phyloP scores from a whole-genome alignment of 345 rosid species.

The Bretschneidera sinensis region DNA sequence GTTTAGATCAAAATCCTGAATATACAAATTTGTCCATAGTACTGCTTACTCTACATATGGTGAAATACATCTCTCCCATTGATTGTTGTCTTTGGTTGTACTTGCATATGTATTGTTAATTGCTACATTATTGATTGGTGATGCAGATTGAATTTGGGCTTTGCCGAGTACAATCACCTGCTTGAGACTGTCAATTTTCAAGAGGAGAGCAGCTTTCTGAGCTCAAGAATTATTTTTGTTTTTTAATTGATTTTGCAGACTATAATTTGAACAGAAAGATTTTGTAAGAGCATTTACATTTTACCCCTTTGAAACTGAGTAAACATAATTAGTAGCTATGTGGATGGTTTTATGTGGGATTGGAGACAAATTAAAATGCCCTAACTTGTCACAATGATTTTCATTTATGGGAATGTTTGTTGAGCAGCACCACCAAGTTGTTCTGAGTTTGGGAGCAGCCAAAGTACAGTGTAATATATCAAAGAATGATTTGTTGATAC shows the following conservation, averaged over 20 bases:
- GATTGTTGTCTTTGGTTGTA: too few species aligned
- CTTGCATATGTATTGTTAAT: not conserved
- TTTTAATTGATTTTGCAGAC: not conserved
- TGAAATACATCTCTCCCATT: too few species aligned
- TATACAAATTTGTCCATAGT: too few species aligned
- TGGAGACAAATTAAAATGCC: not conserved
- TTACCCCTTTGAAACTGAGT: not conserved
- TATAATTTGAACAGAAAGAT: not conserved
- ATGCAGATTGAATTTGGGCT: conserved; percentile 1
- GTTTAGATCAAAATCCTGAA: too few species aligned
- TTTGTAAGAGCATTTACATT: not conserved
- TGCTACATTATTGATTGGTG: conserved; percentile 5
- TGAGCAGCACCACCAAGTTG: too few species aligned
- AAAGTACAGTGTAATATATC: too few species aligned
- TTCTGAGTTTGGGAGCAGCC: too few species aligned
- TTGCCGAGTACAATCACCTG: not conserved
- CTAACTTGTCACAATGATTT: too few species aligned
- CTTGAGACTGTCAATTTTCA: not conserved
- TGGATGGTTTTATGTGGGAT: not conserved
- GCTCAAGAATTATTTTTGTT: not conserved
- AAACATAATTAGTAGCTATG: not conserved
- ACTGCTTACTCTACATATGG: too few species aligned
- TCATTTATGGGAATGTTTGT: too few species aligned
- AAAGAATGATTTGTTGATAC: too few species aligned
- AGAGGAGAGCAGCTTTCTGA: not conserved